A percentile compares a stretch with the other conserved stretches of the same genome.
Evolutionary conservation across 2,329 filamentous ascomycete genomes (phyloP).

Genomic region (Fusarium fujikuroi): DNA sequence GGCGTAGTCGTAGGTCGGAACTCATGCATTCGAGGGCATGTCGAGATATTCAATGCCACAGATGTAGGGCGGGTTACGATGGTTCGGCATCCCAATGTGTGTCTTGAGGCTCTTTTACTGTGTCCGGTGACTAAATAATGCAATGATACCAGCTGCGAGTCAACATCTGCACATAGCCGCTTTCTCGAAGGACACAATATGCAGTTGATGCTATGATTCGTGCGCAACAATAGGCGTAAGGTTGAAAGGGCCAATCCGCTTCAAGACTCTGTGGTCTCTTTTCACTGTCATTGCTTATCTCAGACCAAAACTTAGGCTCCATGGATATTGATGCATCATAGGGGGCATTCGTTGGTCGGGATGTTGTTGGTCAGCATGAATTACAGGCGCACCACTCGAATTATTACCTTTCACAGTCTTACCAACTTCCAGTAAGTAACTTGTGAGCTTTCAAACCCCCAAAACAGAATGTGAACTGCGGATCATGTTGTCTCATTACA

Average conservation of each 20-base stretch:
- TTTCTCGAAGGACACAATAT: conserved; percentile 25
- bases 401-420: background rate
- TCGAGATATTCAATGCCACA: background rate
- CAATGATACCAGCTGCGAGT: conserved; percentile 3
- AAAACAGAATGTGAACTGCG: background rate
- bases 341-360: background rate
- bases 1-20: background rate
- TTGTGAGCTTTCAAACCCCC: background rate
- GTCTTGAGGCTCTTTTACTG: conserved; percentile 16
- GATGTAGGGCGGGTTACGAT: background rate
- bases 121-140: background rate
- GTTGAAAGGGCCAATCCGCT: background rate
- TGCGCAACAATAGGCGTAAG: conserved; percentile 2
- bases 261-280: background rate
- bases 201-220: conserved; percentile 10
- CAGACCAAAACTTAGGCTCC: background rate
- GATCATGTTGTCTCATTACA: background rate
- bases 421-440: background rate
- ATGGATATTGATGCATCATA: background rate
- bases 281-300: background rate
- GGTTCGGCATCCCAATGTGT: background rate
- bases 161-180: conserved; percentile 21
- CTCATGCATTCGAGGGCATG: background rate
- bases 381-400: background rate
- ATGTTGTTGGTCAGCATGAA: background rate